A percentile compares a stretch with the other conserved stretches of the same genome.
These are phyloP conservation scores for Tuctoria greenei DNA, from an alignment of 176 grass and related monocot species.

Conservation along the genomic window DNA sequence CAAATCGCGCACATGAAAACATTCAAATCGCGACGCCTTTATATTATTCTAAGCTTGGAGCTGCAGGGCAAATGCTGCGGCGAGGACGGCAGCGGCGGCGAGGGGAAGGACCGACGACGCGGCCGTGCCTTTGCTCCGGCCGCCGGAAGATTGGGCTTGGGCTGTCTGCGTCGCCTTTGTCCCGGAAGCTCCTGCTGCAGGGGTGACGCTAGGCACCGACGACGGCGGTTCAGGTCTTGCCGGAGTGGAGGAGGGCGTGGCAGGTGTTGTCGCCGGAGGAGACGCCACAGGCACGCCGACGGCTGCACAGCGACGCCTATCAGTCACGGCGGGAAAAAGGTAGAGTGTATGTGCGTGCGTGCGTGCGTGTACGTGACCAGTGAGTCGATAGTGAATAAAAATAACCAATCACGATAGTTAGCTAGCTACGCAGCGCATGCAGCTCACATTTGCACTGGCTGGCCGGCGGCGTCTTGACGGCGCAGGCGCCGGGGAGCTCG, in stretches of 20 bases:
- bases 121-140: background rate
- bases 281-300: constrained; percentile 16
- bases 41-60: constrained; percentile 9
- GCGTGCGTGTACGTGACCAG: too few relatives aligned
- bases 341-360: background rate
- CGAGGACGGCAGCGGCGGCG: background rate
- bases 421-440: too few relatives aligned
- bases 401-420: too few relatives aligned
- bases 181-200: constrained; percentile 42
- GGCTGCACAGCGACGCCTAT: background rate
- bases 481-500: constrained; percentile 51
- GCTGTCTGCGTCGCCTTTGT: constrained; percentile 35
- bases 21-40: background rate
- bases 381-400: background rate
- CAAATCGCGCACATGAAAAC: background rate
- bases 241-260: background rate
- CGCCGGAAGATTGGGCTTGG: background rate
- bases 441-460: constrained; percentile 52
- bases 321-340: background rate
- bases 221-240: constrained; percentile 12
- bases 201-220: constrained; percentile 27
- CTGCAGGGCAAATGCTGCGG: constrained; percentile 36
- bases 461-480: constrained; percentile 44
- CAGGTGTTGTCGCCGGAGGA: background rate
- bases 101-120: background rate